Percentiles rank a stretch among this genome's conserved stretches.
These are phyloP conservation scores for Taiozyma sp. DNA, from an alignment of 1,139 yeast genomes.

Conservation along the genomic window DNA sequence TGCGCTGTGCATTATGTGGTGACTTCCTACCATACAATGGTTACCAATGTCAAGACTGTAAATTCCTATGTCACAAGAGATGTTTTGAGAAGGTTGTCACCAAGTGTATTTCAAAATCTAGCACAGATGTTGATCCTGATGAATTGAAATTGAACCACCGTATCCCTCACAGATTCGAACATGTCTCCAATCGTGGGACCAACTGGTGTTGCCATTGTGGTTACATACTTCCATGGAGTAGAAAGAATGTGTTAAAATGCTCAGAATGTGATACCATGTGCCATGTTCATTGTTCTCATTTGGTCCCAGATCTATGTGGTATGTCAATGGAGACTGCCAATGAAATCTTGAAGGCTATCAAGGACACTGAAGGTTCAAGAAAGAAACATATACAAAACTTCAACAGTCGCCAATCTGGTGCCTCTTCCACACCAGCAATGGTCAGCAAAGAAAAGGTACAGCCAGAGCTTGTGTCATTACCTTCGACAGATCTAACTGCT, in stretches of 20 bases:
- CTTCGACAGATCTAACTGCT: slow-evolving; percentile 6
- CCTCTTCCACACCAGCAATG: slow-evolving; percentile 23
- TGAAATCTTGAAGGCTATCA: slow-evolving; percentile 77
- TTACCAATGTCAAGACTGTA: slow-evolving; percentile 94
- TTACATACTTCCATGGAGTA: slow-evolving; percentile 90
- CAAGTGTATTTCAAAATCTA: slow-evolving; percentile 87
- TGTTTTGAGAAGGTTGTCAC: slow-evolving; percentile 94
- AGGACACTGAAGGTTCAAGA: slow-evolving; percentile 57
- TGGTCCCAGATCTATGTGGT: slow-evolving; percentile 97
- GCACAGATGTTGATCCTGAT: slow-evolving; percentile 77
- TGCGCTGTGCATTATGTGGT: slow-evolving; percentile 97
- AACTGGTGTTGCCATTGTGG: slow-evolving; percentile 99
- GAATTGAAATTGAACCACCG: slow-evolving; percentile 93
- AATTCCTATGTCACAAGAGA: slow-evolving; percentile 88
- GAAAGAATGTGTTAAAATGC: slow-evolving; percentile 91
- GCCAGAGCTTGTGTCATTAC: slow-evolving; percentile 2
- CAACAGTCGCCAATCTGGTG: slow-evolving; percentile 14
- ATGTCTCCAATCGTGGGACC: slow-evolving; percentile 86
- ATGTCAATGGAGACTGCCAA: slow-evolving; percentile 98
- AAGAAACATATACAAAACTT: slow-evolving; percentile 19
- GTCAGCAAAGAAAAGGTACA: background rate
- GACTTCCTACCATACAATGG: slow-evolving; percentile 93
- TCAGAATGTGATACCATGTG: slow-evolving; percentile 94
- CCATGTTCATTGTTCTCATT: slow-evolving; percentile 86
- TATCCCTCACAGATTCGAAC: slow-evolving; percentile 94